These are phyloP conservation scores for Neoboletus brunneissimus DNA, from an alignment of 768 basidiomycete genomes.

Conservation along the genomic window DNA sequence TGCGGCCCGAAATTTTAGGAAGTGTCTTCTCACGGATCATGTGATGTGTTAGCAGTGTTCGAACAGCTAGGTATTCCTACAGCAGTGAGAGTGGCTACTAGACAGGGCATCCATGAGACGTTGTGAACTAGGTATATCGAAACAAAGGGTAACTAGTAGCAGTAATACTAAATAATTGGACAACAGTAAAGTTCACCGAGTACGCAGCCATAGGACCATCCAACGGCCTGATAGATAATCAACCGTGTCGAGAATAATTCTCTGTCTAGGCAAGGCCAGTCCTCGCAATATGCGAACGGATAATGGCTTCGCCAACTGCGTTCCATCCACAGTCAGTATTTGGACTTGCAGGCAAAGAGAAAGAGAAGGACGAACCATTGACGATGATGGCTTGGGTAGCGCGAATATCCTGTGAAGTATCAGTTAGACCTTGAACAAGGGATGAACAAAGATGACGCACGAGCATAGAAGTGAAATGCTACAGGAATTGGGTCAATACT, in stretches of 20 bases:
- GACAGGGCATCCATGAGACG: conserved; percentile 20
- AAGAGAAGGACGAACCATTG: conserved; percentile 43
- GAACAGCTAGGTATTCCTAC: conserved; percentile 17
- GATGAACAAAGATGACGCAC: conserved; percentile 34
- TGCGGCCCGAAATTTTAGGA: conserved; percentile 11
- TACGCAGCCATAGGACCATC: conserved; percentile 9
- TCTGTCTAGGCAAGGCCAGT: conserved; percentile 39
- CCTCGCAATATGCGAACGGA: conserved; percentile 61
- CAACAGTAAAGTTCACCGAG: conserved; percentile 12
- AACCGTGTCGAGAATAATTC: neutral
- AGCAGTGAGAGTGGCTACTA: conserved; percentile 20
- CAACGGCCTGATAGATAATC: conserved; percentile 9
- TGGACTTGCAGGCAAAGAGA: neutral
- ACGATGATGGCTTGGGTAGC: conserved; percentile 66
- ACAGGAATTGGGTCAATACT: conserved; percentile 8
- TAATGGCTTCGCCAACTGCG: conserved; percentile 63
- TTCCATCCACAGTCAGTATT: conserved; percentile 3
- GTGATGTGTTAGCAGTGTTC: neutral
- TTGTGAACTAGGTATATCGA: conserved; percentile 26
- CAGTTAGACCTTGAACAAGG: neutral
- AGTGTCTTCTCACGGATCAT: conserved; percentile 10
- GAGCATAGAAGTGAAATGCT: conserved; percentile 75
- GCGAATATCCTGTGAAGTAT: conserved; percentile 51
- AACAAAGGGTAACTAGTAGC: conserved; percentile 26
- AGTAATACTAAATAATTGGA: conserved; percentile 19